Conservation (phyloP, 306 rosid genomes). For the Macrotyloma uniflorum region DNA sequence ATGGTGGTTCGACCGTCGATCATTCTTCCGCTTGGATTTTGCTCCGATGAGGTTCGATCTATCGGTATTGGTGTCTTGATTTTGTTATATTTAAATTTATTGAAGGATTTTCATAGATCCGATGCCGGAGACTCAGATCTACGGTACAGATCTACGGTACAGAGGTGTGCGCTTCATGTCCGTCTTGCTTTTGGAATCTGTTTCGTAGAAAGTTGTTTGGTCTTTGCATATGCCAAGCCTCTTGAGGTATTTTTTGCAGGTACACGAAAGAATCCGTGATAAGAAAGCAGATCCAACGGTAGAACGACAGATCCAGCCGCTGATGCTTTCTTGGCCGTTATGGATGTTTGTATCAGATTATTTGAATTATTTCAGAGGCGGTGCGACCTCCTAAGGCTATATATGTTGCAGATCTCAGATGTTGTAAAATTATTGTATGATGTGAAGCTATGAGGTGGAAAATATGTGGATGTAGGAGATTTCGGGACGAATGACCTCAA, state of each 20-base stretch:
- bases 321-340: too few relatives aligned
- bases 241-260: slow-evolving; percentile 41
- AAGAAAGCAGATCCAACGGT: not conserved
- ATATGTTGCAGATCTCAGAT: not conserved
- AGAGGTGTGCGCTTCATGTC: slow-evolving; percentile 13
- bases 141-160: not conserved
- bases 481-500: slow-evolving; percentile 33
- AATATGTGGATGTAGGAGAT: slow-evolving; percentile 58
- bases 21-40: not conserved
- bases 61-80: not conserved
- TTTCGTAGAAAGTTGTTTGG: not conserved
- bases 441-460: not conserved
- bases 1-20: not conserved
- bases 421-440: slow-evolving; percentile 21
- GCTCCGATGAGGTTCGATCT: not conserved
- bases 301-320: not conserved
- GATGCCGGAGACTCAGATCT: not conserved
- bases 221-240: not conserved
- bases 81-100: not conserved
- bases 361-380: accelerated
- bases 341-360: not conserved
- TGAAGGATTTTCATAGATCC: not conserved
- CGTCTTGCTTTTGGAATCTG: slow-evolving; percentile 4
- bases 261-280: not conserved
- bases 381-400: not conserved